Base-by-base conservation (phyloP, 2,329 filamentous ascomycete genomes). In the Cyanodermella asteris region DNA sequence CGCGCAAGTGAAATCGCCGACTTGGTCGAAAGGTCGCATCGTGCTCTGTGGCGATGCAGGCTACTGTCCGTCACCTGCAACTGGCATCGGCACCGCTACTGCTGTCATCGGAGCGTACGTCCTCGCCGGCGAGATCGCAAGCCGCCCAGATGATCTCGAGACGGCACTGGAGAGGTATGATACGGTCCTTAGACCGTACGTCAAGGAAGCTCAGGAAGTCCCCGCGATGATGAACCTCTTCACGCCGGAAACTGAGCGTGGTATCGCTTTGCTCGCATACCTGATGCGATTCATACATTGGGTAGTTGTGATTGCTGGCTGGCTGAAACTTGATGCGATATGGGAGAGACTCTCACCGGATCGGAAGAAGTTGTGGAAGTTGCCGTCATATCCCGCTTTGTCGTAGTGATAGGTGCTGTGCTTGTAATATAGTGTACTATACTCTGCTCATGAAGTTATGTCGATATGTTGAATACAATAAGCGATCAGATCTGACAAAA, bases 11-110 rank as follows among this genome's bases (percentile, higher is more conserved):
- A 51, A 51, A 20, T 30, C 57, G 26, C 37, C 48, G 1, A 34
- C 32, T 4, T 63, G 52, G 56, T 53, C 42, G 4, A 43, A 43
- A 0, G 55, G 56, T 0, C 53, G 61, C 0, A 49, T 64, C 3
- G 53, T 48, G 2, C 43, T 66, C 1, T 25, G 67, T 0, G 64
- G 64, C 0, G 64, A 72, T 32, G 59, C 65, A 2, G 61, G 43
- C 0, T 58, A 55, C 34, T 55, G 51, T 13, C 58, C 61, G 0
- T 49, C 53, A 0, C 49, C 54, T 1, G 31, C 56, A 4, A 57
- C 53, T 0, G 64, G 63, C 0, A 52, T 58, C 44, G 62, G 63
- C 0, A 64, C 59, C 0, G 56, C 53, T 2, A 34, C 47, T 1
- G 52, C 53, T 0, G 36, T 69, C 0, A 37, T 59, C 1, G 55